Conservation (phyloP, 2,329 filamentous ascomycete genomes). For the Fusarium ramigenum region DNA sequence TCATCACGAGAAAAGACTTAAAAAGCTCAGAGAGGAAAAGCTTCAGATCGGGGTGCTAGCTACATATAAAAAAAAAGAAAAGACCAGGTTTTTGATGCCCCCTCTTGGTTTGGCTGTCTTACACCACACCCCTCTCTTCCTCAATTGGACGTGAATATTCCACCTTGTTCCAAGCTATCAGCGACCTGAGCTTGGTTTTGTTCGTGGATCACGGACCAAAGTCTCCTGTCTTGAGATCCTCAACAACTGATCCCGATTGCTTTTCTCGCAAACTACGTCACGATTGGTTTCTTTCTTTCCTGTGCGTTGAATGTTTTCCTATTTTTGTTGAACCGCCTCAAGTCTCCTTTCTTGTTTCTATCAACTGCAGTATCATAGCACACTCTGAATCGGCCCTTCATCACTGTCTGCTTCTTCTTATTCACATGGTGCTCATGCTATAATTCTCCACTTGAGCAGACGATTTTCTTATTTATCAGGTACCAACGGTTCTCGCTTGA, state of each 20-base stretch:
- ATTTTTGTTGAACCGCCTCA: constrained; percentile 22
- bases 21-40: not conserved
- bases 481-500: constrained; percentile 27
- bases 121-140: constrained; percentile 26
- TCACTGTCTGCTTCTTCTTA: not conserved
- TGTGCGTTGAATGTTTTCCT: not conserved
- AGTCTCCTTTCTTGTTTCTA: constrained; percentile 2
- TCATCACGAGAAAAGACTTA: not conserved
- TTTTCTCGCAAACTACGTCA: constrained; percentile 37
- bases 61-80: not conserved
- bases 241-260: constrained; percentile 23
- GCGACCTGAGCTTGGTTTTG: constrained; percentile 10
- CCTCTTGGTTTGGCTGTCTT: constrained; percentile 2
- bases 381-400: constrained; percentile 18
- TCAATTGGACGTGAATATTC: not conserved
- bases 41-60: not conserved
- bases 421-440: constrained; percentile 11
- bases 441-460: constrained; percentile 25
- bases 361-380: not conserved
- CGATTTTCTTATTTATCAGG: constrained; percentile 21
- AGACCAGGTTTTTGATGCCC: constrained; percentile 2
- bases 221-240: constrained; percentile 35
- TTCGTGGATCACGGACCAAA: constrained; percentile 41
- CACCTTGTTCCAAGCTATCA: constrained; percentile 20
- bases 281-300: constrained; percentile 18